Evolutionary conservation across 345 rosid genomes (phyloP).

Genomic region (Erodium maritimum): DNA sequence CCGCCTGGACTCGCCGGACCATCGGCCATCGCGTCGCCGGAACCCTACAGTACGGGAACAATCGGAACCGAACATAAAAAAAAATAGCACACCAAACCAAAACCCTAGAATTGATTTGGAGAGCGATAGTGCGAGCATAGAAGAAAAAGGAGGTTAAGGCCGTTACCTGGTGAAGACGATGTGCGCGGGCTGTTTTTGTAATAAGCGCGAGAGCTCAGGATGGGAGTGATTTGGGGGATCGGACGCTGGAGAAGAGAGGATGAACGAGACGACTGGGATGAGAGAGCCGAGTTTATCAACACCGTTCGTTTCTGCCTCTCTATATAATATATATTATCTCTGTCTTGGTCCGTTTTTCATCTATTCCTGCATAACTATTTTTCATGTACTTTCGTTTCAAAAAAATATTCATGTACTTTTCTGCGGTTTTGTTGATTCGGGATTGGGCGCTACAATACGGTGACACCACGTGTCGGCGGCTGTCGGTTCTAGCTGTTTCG

Average conservation of each 20-base stretch:
- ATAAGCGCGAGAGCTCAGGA: slow-evolving; percentile 24
- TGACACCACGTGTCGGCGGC: too few species aligned
- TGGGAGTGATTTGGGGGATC: slow-evolving; percentile 35
- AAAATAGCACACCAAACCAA: slow-evolving; percentile 7
- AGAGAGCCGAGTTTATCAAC: slow-evolving; percentile 24
- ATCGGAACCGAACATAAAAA: neutral
- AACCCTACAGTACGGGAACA: slow-evolving; percentile 14
- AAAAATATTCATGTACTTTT: too few species aligned
- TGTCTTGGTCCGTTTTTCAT: too few species aligned
- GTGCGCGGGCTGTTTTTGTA: slow-evolving; percentile 8
- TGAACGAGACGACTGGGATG: slow-evolving; percentile 53
- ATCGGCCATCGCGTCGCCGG: slow-evolving; percentile 34
- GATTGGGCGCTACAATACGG: too few species aligned
- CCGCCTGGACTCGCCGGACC: slow-evolving; percentile 59
- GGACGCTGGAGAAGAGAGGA: slow-evolving; percentile 86
- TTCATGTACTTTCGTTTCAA: too few species aligned
- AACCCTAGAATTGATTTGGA: neutral
- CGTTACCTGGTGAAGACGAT: slow-evolving; percentile 1
- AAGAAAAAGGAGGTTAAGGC: slow-evolving; percentile 1
- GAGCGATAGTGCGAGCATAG: neutral
- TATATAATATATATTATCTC: neutral
- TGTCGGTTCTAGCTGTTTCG: too few species aligned
- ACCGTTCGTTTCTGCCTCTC: slow-evolving; percentile 8
- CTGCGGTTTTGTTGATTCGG: too few species aligned
- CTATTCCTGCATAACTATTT: too few species aligned